Percentiles rank a stretch among this genome's conserved stretches.
These are phyloP conservation scores for Colletotrichum kahawae DNA, from an alignment of 2,329 filamentous ascomycete genomes.

Conservation along the genomic window DNA sequence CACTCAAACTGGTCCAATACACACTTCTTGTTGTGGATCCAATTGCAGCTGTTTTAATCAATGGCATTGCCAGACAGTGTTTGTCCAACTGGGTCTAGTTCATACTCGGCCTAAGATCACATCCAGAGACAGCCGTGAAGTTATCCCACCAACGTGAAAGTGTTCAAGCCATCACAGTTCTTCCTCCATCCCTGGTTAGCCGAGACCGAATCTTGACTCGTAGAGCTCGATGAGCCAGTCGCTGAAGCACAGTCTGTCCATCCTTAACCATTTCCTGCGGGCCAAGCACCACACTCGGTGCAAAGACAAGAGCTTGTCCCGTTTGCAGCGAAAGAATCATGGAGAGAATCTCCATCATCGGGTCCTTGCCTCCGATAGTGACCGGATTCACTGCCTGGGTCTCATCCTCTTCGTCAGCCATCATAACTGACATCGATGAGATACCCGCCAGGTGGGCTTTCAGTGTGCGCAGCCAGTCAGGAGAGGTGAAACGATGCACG, in stretches of 20 bases:
- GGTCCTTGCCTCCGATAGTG: constrained; percentile 11
- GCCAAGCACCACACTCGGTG: constrained; percentile 29
- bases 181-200: too few relatives aligned
- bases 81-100: background rate
- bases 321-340: constrained; percentile 46
- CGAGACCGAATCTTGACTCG: too few relatives aligned
- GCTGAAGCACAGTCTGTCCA: too few relatives aligned
- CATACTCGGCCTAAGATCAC: background rate
- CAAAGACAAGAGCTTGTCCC: constrained; percentile 51
- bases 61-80: background rate
- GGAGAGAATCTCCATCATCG: constrained; percentile 39
- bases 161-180: background rate
- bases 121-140: background rate
- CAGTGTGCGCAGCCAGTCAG: constrained; percentile 34
- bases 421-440: background rate
- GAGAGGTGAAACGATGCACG: constrained; percentile 71
- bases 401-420: background rate
- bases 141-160: background rate
- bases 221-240: too few relatives aligned
- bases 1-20: background rate
- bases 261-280: too few relatives aligned
- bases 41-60: background rate
- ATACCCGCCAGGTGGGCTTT: constrained; percentile 34
- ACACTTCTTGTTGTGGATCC: background rate
- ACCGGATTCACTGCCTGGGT: too few relatives aligned